Evolutionary conservation across 2,329 filamentous ascomycete species (phyloP).

Genomic region (Penicillium sp.): DNA sequence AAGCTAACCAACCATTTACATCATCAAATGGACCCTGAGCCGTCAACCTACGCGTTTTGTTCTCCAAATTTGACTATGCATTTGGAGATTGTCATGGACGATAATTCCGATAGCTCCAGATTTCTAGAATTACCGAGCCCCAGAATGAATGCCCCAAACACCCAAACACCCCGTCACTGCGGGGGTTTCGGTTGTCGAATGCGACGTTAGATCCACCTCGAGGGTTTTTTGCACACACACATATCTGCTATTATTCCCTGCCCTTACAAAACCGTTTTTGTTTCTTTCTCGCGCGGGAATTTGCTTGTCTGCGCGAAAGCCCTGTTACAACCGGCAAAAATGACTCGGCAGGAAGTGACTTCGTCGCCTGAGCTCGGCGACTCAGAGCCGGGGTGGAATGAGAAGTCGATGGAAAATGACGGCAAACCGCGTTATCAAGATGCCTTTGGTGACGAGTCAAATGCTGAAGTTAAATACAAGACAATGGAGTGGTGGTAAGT

Average conservation of each 20-base stretch:
- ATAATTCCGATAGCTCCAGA: constrained; percentile 21
- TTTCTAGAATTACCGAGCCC: constrained; percentile 25
- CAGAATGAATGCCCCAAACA: constrained; percentile 23
- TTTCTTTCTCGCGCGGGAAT: neutral
- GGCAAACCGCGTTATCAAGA: neutral
- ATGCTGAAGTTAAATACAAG: neutral
- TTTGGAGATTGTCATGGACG: constrained; percentile 16
- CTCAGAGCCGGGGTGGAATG: neutral
- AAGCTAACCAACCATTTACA: constrained; percentile 13
- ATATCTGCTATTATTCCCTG: constrained; percentile 1
- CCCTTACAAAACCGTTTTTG: neutral
- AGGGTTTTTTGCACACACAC: constrained; percentile 28
- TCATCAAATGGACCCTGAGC: constrained; percentile 17
- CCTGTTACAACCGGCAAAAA: neutral
- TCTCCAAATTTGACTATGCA: constrained; percentile 25
- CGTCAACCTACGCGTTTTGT: neutral
- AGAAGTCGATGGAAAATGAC: neutral
- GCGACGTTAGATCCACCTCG: constrained; percentile 23
- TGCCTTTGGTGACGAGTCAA: neutral
- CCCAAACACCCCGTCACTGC: constrained; percentile 20
- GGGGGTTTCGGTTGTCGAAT: constrained; percentile 29
- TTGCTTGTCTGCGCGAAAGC: neutral
- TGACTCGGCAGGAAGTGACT: neutral
- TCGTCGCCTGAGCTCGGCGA: neutral
- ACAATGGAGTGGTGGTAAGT: neutral